A percentile compares a stretch with the other conserved stretches of the same genome.
These are phyloP conservation scores for Solanum etuberosum DNA, from an alignment of 257 asterid genomes.

Conservation along the genomic window DNA sequence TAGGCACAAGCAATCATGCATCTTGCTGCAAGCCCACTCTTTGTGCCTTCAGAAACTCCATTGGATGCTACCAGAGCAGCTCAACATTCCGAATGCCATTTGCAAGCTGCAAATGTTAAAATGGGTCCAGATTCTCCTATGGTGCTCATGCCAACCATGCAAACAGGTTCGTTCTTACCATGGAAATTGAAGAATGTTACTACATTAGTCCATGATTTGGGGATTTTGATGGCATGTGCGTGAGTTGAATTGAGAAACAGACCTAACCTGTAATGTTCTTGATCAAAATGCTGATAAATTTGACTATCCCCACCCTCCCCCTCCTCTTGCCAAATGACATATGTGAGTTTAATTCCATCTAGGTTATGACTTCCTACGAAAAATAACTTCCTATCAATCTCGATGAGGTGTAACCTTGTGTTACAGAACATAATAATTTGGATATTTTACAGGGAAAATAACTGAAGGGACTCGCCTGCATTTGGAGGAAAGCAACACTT, in stretches of 20 bases:
- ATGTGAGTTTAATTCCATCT: not conserved
- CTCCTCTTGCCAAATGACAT: not conserved
- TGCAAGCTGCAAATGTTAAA: conserved; percentile 34
- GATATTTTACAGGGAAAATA: conserved; percentile 39
- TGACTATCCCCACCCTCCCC: not conserved
- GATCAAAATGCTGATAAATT: not conserved
- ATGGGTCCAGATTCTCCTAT: conserved; percentile 39
- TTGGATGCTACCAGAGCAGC: conserved; percentile 29
- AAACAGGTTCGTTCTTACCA: conserved; percentile 33
- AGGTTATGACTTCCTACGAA: not conserved
- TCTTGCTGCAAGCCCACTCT: conserved; percentile 71
- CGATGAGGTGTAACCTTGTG: not conserved
- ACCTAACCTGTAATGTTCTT: not conserved
- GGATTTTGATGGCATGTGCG: not conserved
- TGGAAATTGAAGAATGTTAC: not conserved
- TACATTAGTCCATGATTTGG: not conserved
- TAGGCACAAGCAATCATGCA: conserved; percentile 78
- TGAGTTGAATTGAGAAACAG: not conserved
- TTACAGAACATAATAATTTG: not conserved
- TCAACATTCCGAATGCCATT: conserved; percentile 39
- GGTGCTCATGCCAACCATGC: conserved; percentile 42
- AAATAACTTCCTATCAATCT: not conserved
- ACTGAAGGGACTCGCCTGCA: conserved; percentile 30
- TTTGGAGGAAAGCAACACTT: conserved; percentile 42
- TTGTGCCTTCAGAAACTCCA: conserved; percentile 43